Evolutionary conservation across 2,329 filamentous ascomycete genomes (phyloP).

Genomic region (Chaetomiaceae sp.): DNA sequence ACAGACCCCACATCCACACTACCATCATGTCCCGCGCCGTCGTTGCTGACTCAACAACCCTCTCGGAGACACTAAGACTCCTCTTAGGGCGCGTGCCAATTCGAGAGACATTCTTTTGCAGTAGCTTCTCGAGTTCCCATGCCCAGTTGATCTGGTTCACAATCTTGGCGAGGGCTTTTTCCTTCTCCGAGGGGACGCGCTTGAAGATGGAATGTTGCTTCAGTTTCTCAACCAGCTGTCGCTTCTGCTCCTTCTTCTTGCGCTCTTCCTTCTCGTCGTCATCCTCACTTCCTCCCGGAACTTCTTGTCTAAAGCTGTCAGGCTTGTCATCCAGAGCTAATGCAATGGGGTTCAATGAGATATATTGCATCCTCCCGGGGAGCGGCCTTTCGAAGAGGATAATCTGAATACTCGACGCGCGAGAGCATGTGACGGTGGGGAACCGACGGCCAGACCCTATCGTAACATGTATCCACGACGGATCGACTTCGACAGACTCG

Average conservation of each 20-base stretch:
- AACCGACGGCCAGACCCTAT: conserved; percentile 47
- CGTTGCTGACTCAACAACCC: conserved; percentile 87
- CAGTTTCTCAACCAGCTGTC: conserved; percentile 75
- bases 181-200: conserved; percentile 73
- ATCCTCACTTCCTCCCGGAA: conserved; percentile 56
- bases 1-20: conserved; percentile 63
- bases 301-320: conserved; percentile 33
- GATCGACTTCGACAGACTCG: conserved; percentile 53
- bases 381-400: conserved; percentile 84
- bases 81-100: conserved; percentile 78
- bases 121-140: conserved; percentile 76
- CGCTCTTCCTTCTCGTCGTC: conserved; percentile 66
- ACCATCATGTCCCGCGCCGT: conserved; percentile 75
- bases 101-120: conserved; percentile 86
- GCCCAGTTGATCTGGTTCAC: conserved; percentile 96
- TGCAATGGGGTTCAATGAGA: conserved; percentile 84
- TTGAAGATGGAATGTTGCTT: conserved; percentile 81
- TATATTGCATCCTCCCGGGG: conserved; percentile 90
- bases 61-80: conserved; percentile 86
- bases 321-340: conserved; percentile 76
- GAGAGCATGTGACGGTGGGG: conserved; percentile 71
- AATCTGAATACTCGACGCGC: conserved; percentile 73
- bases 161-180: conserved; percentile 73
- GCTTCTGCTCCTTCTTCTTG: conserved; percentile 54
- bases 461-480: conserved; percentile 64